A percentile compares a stretch with the other conserved stretches of the same genome.
Evolutionary conservation across 805 yeast genomes (phyloP).

Genomic region (Zygoascus tannicola): DNA sequence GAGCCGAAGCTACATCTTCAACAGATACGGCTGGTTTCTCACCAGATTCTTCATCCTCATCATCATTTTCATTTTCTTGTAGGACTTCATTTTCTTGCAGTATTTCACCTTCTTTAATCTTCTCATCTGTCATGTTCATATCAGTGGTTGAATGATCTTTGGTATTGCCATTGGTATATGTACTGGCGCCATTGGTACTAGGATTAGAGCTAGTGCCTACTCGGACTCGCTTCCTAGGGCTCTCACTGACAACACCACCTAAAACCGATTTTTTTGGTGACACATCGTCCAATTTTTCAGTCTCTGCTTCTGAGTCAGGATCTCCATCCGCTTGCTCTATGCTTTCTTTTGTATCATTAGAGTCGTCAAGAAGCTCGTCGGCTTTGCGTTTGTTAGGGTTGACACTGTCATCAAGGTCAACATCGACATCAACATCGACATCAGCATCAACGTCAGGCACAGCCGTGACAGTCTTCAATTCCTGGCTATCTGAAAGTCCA

Average conservation of each 20-base stretch:
- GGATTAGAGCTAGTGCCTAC: neutral
- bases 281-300: slow-evolving; percentile 65
- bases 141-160: too few species aligned
- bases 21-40: neutral
- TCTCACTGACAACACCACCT: slow-evolving; percentile 6
- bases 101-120: slow-evolving; percentile 7
- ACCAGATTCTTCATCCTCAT: neutral
- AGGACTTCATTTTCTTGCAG: neutral
- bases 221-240: slow-evolving; percentile 7
- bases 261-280: slow-evolving; percentile 1
- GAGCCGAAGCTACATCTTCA: neutral
- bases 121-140: slow-evolving; percentile 13
- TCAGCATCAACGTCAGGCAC: too few species aligned
- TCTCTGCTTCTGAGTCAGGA: slow-evolving; percentile 76
- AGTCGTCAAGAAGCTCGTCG: neutral
- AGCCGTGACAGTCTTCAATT: too few species aligned
- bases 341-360: neutral
- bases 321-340: neutral
- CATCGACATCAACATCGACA: too few species aligned
- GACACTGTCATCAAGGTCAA: too few species aligned
- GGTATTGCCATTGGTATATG: slow-evolving; percentile 11
- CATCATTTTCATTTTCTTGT: neutral
- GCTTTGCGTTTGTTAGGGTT: neutral
- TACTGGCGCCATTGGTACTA: neutral
- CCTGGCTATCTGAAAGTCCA: too few species aligned